A percentile compares a stretch with the other conserved stretches of the same genome.
These are phyloP conservation scores for Tetrahymena thermophila DNA, from an alignment of 73 alveolate genomes.

Conservation along the genomic window DNA sequence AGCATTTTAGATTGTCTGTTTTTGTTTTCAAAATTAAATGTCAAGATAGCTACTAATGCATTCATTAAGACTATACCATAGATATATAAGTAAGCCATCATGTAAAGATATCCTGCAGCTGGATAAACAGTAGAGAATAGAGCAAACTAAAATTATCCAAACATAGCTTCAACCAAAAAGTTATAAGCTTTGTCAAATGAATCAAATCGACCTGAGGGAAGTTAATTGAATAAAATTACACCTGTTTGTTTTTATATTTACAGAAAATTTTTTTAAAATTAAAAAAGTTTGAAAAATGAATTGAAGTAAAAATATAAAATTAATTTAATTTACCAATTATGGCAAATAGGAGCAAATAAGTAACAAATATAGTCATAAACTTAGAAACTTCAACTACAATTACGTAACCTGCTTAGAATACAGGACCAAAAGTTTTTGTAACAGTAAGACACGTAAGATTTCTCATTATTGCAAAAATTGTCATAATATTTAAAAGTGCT, in stretches of 20 bases:
- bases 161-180: not conserved
- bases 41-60: not conserved
- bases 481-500: not conserved
- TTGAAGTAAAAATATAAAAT: not conserved
- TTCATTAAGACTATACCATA: not conserved
- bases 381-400: not conserved
- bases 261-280: too few species aligned
- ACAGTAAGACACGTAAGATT: not conserved
- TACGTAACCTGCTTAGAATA: not conserved
- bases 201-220: not conserved
- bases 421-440: not conserved
- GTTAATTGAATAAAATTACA: not conserved
- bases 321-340: not conserved
- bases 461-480: not conserved
- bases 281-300: too few species aligned
- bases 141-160: not conserved
- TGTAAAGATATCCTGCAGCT: not conserved
- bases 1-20: not conserved
- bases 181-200: not conserved
- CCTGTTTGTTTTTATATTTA: too few species aligned
- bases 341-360: not conserved
- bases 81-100: not conserved
- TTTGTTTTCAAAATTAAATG: not conserved
- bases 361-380: not conserved
- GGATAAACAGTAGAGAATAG: not conserved